Evolutionary conservation across 257 asterid genomes (phyloP).

Genomic region (Galeopsis tetrahit): DNA sequence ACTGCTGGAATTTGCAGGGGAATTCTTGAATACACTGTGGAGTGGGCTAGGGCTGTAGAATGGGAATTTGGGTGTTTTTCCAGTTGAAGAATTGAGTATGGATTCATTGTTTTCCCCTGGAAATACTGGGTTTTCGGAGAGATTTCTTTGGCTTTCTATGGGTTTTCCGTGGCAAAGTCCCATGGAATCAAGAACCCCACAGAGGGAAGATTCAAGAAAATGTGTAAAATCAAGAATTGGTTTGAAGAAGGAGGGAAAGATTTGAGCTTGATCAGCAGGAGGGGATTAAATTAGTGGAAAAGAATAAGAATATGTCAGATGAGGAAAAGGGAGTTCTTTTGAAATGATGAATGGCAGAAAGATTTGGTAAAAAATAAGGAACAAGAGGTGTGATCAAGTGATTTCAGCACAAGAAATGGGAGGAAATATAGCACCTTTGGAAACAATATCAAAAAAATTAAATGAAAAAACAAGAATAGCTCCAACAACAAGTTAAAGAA

Average conservation of each 20-base stretch:
- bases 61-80: constrained; percentile 88
- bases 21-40: constrained; percentile 72
- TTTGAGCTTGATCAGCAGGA: constrained; percentile 51
- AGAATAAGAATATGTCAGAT: constrained; percentile 30
- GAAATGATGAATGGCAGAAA: constrained; percentile 53
- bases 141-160: constrained; percentile 56
- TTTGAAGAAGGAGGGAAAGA: constrained; percentile 9
- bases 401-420: constrained; percentile 50
- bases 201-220: constrained; percentile 30
- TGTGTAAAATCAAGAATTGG: background rate
- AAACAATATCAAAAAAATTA: constrained; percentile 31
- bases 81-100: constrained; percentile 55
- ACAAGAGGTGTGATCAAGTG: constrained; percentile 38
- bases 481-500: constrained; percentile 39
- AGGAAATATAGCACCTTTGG: constrained; percentile 45
- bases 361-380: constrained; percentile 31
- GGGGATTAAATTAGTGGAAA: constrained; percentile 33
- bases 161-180: constrained; percentile 98
- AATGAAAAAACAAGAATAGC: constrained; percentile 14
- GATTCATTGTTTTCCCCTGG: constrained; percentile 56
- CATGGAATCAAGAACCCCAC: constrained; percentile 64
- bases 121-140: constrained; percentile 54
- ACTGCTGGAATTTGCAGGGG: constrained; percentile 81
- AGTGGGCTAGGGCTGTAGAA: constrained; percentile 96
- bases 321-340: constrained; percentile 42